Evolutionary conservation across 495 filamentous ascomycete species (phyloP).

Genomic region (Hyaloscypha finlandica): DNA sequence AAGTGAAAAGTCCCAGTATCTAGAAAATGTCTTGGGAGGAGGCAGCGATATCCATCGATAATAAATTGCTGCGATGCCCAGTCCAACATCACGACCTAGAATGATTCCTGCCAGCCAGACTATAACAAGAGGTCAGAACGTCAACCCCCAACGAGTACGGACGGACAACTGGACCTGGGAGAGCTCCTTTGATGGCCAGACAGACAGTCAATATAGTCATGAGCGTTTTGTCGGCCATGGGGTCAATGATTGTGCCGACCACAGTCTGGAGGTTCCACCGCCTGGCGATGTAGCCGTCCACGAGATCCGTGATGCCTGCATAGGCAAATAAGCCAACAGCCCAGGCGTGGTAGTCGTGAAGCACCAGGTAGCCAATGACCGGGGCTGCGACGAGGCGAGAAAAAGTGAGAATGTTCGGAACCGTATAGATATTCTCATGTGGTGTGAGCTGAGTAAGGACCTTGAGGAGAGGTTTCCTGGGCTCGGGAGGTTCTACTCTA

Average conservation of each 20-base stretch:
- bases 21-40: slow-evolving; percentile 82
- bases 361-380: slow-evolving; percentile 83
- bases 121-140: slow-evolving; percentile 33
- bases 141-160: neutral
- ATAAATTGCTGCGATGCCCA: slow-evolving; percentile 89
- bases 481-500: neutral
- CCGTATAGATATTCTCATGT: slow-evolving; percentile 93
- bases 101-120: slow-evolving; percentile 89
- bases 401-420: slow-evolving; percentile 91
- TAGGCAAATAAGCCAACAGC: slow-evolving; percentile 87
- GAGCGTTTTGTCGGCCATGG: slow-evolving; percentile 92
- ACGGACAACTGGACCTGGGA: slow-evolving; percentile 64
- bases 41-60: slow-evolving; percentile 94
- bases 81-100: slow-evolving; percentile 82
- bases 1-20: slow-evolving; percentile 98
- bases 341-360: slow-evolving; percentile 74
- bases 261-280: slow-evolving; percentile 87
- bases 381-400: slow-evolving; percentile 83
- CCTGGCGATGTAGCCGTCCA: slow-evolving; percentile 92
- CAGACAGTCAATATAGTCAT: slow-evolving; percentile 91
- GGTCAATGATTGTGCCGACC: slow-evolving; percentile 93
- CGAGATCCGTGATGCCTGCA: slow-evolving; percentile 85
- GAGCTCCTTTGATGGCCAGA: slow-evolving; percentile 74
- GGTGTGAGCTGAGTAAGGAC: slow-evolving; percentile 29
- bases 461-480: slow-evolving; percentile 30